Base-by-base conservation (phyloP, 257 asterid genomes). In the Scutellaria galericulata region DNA sequence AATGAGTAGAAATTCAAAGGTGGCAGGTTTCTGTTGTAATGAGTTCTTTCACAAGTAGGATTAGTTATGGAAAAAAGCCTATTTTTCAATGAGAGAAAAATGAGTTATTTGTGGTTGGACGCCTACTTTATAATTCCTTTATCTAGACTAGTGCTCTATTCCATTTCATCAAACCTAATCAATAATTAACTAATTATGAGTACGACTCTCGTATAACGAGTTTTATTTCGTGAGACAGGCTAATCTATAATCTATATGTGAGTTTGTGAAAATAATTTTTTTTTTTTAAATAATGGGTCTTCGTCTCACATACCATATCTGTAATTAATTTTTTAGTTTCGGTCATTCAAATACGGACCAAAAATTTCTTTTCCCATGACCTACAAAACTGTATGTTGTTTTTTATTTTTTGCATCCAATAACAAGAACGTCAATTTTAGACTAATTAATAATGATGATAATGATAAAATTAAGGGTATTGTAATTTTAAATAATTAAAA, bases 21-120 rank as follows among this genome's bases (percentile, higher is more conserved):
- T 6, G 59, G 72, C 72, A 69, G 80, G 72, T 75, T 75, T 75
- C 39, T 11, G 55, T 40, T 71, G 68, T 53, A 9, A 47, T 44
- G 61, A 70, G 40, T 58, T 71, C 65, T 77, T 72, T 61, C 66
- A 51, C 52, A 44, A 72, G 65, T 72, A 45, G 82, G 71, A 67
- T 72, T 78, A 72, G 78, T 77, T 77, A 57, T 47, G 70, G 40
- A 41, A 45, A 56, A 73, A 20, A 14, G 6, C 37, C 2, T 31
- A 2, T 31, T 31, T 31, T 31, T 31, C 37, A 31, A 31, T 31
- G 37, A 31, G 5, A 31, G 5, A 4, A 37, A 68, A 39, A 7
- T 10, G 31, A 13, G 27, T n/a, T 27, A 9, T 67, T 47, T 40
- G 50, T 60, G 75, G 78, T 78, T 72, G 78, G 82, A 78, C 64